A percentile compares a stretch with the other conserved stretches of the same genome.
Conservation (phyloP, 805 yeast genomes). For the Yarrowia sp. region DNA sequence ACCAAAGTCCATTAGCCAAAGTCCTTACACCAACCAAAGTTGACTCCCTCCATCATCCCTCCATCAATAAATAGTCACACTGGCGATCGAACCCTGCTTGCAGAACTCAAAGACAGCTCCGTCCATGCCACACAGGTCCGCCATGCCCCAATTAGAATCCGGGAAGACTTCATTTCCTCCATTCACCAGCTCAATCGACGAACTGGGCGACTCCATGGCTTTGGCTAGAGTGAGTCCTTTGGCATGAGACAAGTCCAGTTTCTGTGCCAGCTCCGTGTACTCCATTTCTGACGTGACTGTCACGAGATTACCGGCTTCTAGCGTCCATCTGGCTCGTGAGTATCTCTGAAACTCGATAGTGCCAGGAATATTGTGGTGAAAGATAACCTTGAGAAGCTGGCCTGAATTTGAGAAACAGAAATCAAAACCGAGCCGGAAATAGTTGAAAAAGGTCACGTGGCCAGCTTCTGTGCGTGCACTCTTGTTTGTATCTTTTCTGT, state of each 20-base stretch:
- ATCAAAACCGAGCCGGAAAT: slow-evolving; percentile 9
- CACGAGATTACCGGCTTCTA: not conserved
- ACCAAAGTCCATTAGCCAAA: no score
- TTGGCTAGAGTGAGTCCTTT: slow-evolving; percentile 8
- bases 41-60: no score
- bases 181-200: slow-evolving; percentile 10
- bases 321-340: not conserved
- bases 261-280: slow-evolving; percentile 2
- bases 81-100: not conserved
- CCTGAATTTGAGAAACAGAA: slow-evolving; percentile 1
- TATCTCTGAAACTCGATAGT: slow-evolving; percentile 13
- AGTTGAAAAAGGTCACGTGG: slow-evolving; percentile 20
- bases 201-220: slow-evolving; percentile 7
- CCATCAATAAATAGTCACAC: slow-evolving; percentile 8
- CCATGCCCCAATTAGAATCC: slow-evolving; percentile 18
- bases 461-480: not conserved
- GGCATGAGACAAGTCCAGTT: not conserved
- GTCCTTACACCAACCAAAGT: no score
- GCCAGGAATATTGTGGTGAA: slow-evolving; percentile 11
- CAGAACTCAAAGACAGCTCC: slow-evolving; percentile 17
- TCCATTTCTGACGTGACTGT: slow-evolving; percentile 8
- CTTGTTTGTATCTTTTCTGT: not conserved
- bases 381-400: not conserved
- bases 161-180: slow-evolving; percentile 8
- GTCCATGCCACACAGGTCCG: slow-evolving; percentile 12